Evolutionary conservation across 1,284 basidiomycete genomes (phyloP), one percentile per base, ranked within the genome.

Genomic region (Apiotrichum brassicae): DNA sequence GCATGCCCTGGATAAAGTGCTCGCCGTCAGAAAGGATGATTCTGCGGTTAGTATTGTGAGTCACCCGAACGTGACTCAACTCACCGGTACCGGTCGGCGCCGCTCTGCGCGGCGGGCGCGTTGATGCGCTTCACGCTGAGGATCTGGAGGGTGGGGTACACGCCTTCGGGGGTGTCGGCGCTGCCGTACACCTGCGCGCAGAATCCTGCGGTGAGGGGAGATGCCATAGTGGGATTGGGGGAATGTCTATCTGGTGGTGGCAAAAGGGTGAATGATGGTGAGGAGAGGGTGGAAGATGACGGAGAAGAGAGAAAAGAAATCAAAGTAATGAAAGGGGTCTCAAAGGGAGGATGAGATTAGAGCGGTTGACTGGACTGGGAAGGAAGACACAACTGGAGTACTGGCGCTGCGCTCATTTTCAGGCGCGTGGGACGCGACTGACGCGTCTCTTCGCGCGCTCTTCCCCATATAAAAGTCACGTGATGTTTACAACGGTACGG

Each of bases 1-100:
- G 79, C 95, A 99, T 97, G 26, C 87, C 84, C 71, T 94, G 92
- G 46, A 87, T 78, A 66, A 87, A 93, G 63, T 87, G 75, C 28
- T 78, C 74, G 39, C 92, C 89, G 69, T 95, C 92, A 2, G 76
- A 78, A 23, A 78, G 60, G 57, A 79, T 76, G 35, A 78, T 57
- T 25, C 77, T 77, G 53, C 6, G 23, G 24, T 7, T 16, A 19
- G 4, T 16, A 25, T 4, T 41, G 4, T 41, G 5, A 34, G 25
- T n/a, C n/a, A n/a, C n/a, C n/a, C n/a, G n/a, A n/a, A n/a, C n/a
- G n/a, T n/a, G n/a, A n/a, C n/a, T n/a, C n/a, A n/a, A 58, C 68
- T 50, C 40, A 62, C 76, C 72, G 55, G 58, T 75, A 68, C 66
- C 73, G 64, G 48, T 74, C 73, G 13, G 55, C 50, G 24, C 47